These are phyloP conservation scores for Emergomyces pasteurianus DNA, from an alignment of 2,329 filamentous ascomycete genomes.

Conservation along the genomic window DNA sequence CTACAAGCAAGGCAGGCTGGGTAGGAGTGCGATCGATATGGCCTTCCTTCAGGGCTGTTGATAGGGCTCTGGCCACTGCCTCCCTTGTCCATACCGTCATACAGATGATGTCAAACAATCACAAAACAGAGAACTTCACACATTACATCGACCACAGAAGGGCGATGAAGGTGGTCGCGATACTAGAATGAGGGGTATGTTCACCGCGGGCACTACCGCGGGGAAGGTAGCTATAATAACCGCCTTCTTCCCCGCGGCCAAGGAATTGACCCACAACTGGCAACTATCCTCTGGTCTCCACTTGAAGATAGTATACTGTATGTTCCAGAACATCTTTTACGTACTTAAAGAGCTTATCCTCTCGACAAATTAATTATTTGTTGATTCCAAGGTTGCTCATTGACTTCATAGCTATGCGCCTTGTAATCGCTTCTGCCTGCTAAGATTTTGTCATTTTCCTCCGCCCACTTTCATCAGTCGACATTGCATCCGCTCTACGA, in stretches of 20 bases:
- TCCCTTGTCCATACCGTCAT: background rate
- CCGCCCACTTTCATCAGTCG: background rate
- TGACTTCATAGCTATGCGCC: too few relatives aligned
- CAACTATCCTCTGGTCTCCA: background rate
- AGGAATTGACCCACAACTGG: background rate
- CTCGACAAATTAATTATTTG: background rate
- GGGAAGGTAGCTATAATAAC: background rate
- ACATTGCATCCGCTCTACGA: background rate
- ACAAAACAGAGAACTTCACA: background rate
- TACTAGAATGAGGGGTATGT: conserved; percentile 3
- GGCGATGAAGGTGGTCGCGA: background rate
- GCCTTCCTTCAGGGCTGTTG: conserved; percentile 20
- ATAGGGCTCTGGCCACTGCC: background rate
- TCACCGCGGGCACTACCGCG: background rate
- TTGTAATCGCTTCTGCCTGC: background rate
- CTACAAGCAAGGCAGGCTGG: conserved; percentile 44
- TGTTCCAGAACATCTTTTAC: background rate
- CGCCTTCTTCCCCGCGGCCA: background rate
- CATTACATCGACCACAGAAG: background rate
- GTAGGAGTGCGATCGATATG: conserved; percentile 43
- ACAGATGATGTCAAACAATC: background rate
- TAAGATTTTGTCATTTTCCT: background rate
- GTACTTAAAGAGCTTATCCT: background rate
- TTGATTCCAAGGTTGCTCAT: background rate
- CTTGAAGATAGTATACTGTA: background rate